Evolutionary conservation across 495 filamentous ascomycete species (phyloP).

Genomic region (Aspergillus nidulans): DNA sequence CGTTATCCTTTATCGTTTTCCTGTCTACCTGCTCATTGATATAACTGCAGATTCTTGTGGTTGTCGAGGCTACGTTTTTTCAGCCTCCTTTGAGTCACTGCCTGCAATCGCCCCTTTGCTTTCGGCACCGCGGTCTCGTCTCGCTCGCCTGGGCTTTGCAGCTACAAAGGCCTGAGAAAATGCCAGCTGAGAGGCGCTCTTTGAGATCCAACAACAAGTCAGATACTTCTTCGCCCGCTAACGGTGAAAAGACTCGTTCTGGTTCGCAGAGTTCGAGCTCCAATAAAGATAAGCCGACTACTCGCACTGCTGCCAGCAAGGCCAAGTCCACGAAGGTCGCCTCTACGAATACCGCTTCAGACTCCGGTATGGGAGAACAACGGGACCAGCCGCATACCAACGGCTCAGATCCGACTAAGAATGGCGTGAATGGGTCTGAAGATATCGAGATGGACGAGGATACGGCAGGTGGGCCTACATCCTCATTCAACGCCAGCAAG

Average conservation of each 20-base stretch:
- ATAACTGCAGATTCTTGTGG: slow-evolving; percentile 15
- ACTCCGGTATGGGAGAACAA: slow-evolving; percentile 43
- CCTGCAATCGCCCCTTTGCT: slow-evolving; percentile 23
- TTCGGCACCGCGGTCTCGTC: slow-evolving; percentile 24
- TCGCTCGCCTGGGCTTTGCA: slow-evolving; percentile 33
- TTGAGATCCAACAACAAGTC: slow-evolving; percentile 54
- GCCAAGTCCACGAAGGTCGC: slow-evolving; percentile 50
- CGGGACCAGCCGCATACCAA: slow-evolving; percentile 66
- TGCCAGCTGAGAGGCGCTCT: slow-evolving; percentile 55
- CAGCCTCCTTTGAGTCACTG: slow-evolving; percentile 12
- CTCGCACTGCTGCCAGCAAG: slow-evolving; percentile 45
- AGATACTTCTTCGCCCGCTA: slow-evolving; percentile 52
- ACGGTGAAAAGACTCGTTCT: slow-evolving; percentile 51
- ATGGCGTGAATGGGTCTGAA: slow-evolving; percentile 69
- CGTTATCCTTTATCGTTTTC: slow-evolving; percentile 17
- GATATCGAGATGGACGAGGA: slow-evolving; percentile 83
- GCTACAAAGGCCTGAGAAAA: slow-evolving; percentile 32
- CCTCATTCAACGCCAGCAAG: slow-evolving; percentile 53
- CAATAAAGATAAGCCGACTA: slow-evolving; percentile 44
- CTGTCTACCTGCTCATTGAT: slow-evolving; percentile 16
- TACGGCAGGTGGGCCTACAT: slow-evolving; percentile 54
- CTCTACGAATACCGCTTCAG: slow-evolving; percentile 41
- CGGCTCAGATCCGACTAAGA: slow-evolving; percentile 67
- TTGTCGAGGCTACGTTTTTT: slow-evolving; percentile 12
- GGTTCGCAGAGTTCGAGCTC: slow-evolving; percentile 49